Conservation (phyloP, 2,329 filamentous ascomycete species). For the Fusarium sp. region DNA sequence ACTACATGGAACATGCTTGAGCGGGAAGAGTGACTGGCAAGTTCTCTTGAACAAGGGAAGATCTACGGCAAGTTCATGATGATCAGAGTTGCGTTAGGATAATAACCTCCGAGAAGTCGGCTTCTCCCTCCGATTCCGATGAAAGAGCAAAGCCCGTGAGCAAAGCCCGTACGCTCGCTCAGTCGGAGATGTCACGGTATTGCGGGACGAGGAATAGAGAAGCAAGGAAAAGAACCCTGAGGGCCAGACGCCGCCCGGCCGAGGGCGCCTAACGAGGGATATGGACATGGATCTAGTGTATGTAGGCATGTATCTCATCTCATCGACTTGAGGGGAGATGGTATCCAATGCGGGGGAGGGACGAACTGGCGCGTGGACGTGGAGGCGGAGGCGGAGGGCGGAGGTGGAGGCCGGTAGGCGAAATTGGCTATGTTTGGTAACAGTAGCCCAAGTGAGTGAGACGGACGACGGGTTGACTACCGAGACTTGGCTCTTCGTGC, state of each 20-base stretch:
- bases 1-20: not conserved
- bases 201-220: slow-evolving; percentile 9
- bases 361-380: not conserved
- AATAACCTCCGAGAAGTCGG: slow-evolving; percentile 11
- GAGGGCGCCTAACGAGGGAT: slow-evolving; percentile 8
- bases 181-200: slow-evolving; percentile 26
- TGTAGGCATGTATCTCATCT: not conserved
- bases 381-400: slow-evolving; percentile 1
- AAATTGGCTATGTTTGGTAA: not conserved
- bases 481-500: slow-evolving; percentile 2
- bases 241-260: slow-evolving; percentile 8
- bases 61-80: not conserved
- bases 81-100: not conserved
- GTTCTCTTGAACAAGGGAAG: not conserved
- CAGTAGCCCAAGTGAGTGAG: not conserved
- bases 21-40: not conserved
- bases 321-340: not conserved
- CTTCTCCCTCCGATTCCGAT: slow-evolving; percentile 13
- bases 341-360: slow-evolving; percentile 1
- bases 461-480: not conserved
- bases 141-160: not conserved
- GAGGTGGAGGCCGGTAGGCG: not conserved
- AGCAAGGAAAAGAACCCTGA: slow-evolving; percentile 28
- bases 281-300: not conserved
- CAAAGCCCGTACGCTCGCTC: not conserved